Evolutionary conservation across 2,329 filamentous ascomycete species (phyloP).

Genomic region (Cladophialophora bantiana): DNA sequence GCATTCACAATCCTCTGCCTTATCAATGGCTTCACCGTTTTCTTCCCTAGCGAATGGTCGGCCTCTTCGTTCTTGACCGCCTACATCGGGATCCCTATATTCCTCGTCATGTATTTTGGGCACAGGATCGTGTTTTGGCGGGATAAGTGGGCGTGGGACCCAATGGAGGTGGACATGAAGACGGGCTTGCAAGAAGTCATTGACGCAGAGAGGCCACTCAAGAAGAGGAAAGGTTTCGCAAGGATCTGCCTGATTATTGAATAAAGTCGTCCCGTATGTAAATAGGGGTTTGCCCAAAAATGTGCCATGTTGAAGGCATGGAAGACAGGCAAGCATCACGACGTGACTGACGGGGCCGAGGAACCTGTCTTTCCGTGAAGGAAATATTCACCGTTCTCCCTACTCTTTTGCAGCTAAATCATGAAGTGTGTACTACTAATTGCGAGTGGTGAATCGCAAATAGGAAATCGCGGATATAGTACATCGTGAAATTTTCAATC

Average conservation of each 20-base stretch:
- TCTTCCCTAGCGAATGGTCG: slow-evolving; percentile 71
- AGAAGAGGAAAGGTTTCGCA: slow-evolving; percentile 46
- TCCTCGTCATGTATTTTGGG: slow-evolving; percentile 63
- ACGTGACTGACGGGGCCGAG: too few species aligned
- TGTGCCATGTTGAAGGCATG: too few species aligned
- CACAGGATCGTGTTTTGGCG: slow-evolving; percentile 57
- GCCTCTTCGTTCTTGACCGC: slow-evolving; percentile 69
- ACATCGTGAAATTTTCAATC: too few species aligned
- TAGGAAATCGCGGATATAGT: too few species aligned
- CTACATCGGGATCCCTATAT: slow-evolving; percentile 71
- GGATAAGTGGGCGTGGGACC: slow-evolving; percentile 61
- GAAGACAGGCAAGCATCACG: too few species aligned
- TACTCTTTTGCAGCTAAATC: too few species aligned
- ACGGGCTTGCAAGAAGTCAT: slow-evolving; percentile 62
- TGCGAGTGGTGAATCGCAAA: too few species aligned
- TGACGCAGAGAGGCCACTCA: slow-evolving; percentile 51
- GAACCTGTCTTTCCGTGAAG: too few species aligned
- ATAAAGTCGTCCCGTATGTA: slow-evolving; percentile 24
- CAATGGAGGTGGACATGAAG: slow-evolving; percentile 60
- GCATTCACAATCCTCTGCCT: slow-evolving; percentile 68
- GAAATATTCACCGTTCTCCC: too few species aligned
- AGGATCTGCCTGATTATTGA: slow-evolving; percentile 45
- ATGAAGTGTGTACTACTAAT: too few species aligned
- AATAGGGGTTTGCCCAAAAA: too few species aligned
- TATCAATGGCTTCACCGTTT: slow-evolving; percentile 78